Evolutionary conservation across 306 rosid genomes (phyloP).

Genomic region (Hippophae tibetana): DNA sequence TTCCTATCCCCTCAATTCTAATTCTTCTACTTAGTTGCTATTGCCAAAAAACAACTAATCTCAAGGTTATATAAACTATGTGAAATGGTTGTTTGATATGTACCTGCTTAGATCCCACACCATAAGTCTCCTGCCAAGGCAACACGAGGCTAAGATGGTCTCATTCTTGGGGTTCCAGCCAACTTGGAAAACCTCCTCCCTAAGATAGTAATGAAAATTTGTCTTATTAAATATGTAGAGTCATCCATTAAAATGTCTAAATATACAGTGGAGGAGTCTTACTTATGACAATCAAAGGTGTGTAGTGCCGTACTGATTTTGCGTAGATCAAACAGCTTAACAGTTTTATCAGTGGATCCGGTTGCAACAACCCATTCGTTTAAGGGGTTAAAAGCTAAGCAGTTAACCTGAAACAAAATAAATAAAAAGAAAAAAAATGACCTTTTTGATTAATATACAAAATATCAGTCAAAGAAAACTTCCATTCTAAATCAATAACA

Average conservation of each 20-base stretch:
- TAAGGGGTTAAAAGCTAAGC: slow-evolving; percentile 95
- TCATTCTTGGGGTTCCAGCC: slow-evolving; percentile 99
- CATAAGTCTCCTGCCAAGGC: slow-evolving; percentile 98
- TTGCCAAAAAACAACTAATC: background rate
- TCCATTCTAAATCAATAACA: no score
- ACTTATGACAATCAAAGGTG: slow-evolving; percentile 93
- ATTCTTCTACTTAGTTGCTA: no score
- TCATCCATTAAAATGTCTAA: slow-evolving; percentile 5
- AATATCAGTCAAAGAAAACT: no score
- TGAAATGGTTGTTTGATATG: slow-evolving; percentile 12
- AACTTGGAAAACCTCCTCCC: slow-evolving; percentile 99
- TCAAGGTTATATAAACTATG: slow-evolving; percentile 4
- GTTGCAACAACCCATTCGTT: slow-evolving; percentile 99
- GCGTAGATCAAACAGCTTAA: slow-evolving; percentile 86
- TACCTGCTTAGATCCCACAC: slow-evolving; percentile 99
- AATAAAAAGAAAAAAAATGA: no score
- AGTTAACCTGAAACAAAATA: slow-evolving; percentile 55
- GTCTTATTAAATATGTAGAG: no score
- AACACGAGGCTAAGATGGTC: slow-evolving; percentile 92
- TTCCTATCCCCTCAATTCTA: no score
- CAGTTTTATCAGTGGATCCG: slow-evolving; percentile 97
- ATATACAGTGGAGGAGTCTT: slow-evolving; percentile 22
- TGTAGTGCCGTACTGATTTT: slow-evolving; percentile 70
- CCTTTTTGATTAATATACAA: no score
- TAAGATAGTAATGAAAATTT: slow-evolving; percentile 9